Evolutionary conservation across 2,329 filamentous ascomycete genomes (phyloP).

Genomic region (Tolypocladium endophyticum): DNA sequence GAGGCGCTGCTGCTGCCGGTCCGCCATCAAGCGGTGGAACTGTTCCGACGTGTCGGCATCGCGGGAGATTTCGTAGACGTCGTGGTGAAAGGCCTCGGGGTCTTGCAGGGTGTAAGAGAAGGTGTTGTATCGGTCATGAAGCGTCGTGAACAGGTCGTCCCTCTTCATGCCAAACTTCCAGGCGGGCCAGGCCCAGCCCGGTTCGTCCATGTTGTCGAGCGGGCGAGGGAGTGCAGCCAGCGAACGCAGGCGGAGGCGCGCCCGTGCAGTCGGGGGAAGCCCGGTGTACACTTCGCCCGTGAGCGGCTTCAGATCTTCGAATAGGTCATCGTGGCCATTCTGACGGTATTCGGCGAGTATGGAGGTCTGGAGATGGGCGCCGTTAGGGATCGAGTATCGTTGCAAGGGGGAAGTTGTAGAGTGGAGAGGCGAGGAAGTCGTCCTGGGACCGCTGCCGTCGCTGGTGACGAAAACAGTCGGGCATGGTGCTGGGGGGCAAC

Average conservation of each 20-base stretch:
- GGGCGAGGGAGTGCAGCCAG: conserved; percentile 4
- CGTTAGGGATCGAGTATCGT: conserved; percentile 8
- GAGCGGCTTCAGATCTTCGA: conserved; percentile 4
- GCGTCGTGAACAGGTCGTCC: conserved; percentile 44
- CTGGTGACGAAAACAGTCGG: conserved; percentile 7
- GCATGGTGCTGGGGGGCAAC: conserved; percentile 4
- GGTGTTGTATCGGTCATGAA: conserved; percentile 52
- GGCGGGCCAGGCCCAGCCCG: conserved; percentile 41
- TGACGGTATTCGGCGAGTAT: conserved; percentile 4
- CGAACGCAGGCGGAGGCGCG: not conserved
- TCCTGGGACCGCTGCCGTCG: conserved; percentile 2
- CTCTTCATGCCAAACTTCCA: conserved; percentile 56
- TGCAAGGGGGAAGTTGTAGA: conserved; percentile 1
- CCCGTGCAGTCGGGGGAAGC: not conserved
- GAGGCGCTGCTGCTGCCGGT: conserved; percentile 42
- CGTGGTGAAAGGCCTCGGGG: conserved; percentile 50
- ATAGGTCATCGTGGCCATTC: conserved; percentile 8
- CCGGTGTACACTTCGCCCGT: conserved; percentile 3
- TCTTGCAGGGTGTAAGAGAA: conserved; percentile 45
- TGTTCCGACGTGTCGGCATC: conserved; percentile 38
- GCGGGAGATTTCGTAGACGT: conserved; percentile 47
- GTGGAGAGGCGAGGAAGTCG: not conserved
- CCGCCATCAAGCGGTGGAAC: conserved; percentile 42
- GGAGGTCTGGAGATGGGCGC: conserved; percentile 1
- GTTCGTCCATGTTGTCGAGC: conserved; percentile 49